These are phyloP conservation scores for Lycium barbarum DNA, from an alignment of 257 asterid genomes.

Conservation along the genomic window DNA sequence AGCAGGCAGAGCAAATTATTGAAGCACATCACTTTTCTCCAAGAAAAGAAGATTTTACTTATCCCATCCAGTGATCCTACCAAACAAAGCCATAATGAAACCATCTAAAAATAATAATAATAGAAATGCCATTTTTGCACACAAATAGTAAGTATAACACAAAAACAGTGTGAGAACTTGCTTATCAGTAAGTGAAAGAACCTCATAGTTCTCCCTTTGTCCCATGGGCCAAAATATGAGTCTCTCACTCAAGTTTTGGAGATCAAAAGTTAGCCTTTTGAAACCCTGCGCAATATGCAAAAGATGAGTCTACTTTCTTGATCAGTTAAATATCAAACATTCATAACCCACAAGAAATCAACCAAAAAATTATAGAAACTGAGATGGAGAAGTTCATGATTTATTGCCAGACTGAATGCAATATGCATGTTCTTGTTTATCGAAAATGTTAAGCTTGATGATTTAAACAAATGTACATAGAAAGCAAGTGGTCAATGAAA, in stretches of 20 bases:
- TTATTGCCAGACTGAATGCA: slow-evolving; percentile 49
- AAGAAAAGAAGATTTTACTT: neutral
- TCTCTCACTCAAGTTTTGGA: too few species aligned
- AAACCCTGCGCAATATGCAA: too few species aligned
- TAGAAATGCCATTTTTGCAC: too few species aligned
- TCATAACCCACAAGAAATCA: neutral
- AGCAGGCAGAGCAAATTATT: neutral
- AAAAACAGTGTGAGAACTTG: neutral
- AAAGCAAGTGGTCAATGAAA: slow-evolving; percentile 48
- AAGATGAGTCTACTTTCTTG: neutral
- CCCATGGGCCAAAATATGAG: too few species aligned
- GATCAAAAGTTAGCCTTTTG: neutral
- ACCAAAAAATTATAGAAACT: neutral
- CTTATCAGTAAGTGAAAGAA: neutral
- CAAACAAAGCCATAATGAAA: too few species aligned
- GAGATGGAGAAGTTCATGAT: slow-evolving; percentile 33
- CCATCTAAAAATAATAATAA: too few species aligned
- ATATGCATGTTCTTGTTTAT: slow-evolving; percentile 53
- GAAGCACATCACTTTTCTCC: neutral
- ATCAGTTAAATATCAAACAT: neutral
- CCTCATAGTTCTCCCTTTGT: too few species aligned
- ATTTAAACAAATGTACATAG: slow-evolving; percentile 59
- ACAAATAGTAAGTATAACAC: too few species aligned
- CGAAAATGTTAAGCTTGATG: slow-evolving; percentile 43
- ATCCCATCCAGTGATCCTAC: neutral